Evolutionary conservation across 108 stramenopile species (phyloP).

Genomic region (Cyclotella baltica): DNA sequence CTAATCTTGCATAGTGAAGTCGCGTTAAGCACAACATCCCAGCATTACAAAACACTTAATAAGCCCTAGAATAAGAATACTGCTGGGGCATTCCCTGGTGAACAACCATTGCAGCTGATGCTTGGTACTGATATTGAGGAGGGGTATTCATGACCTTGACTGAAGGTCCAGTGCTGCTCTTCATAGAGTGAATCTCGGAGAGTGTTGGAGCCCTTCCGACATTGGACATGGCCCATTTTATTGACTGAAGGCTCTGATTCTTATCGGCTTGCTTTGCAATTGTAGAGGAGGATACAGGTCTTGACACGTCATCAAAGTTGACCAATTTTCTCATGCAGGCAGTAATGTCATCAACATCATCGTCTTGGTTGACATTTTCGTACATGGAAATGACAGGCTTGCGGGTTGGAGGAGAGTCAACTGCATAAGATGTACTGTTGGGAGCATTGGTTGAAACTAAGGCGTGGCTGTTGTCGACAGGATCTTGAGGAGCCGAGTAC

Average conservation of each 20-base stretch:
- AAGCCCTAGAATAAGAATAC: not conserved
- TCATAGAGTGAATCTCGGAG: conserved; percentile 32
- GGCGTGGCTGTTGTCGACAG: conserved; percentile 5
- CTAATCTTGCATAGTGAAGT: not conserved
- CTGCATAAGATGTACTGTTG: not conserved
- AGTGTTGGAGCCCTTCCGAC: conserved; percentile 42
- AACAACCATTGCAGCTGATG: not conserved
- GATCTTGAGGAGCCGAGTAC: not conserved
- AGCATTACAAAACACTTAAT: not conserved
- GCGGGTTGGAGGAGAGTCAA: not conserved
- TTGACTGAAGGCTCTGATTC: conserved; percentile 8
- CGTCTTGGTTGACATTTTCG: conserved; percentile 9
- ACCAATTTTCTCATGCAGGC: conserved; percentile 46
- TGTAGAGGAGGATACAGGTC: conserved; percentile 7
- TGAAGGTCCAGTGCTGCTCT: not conserved
- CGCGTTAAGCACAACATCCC: not conserved
- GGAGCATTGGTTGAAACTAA: conserved; percentile 27
- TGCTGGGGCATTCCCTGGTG: not conserved
- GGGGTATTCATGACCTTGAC: not conserved
- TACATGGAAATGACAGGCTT: conserved; percentile 3
- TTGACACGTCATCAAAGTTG: conserved; percentile 48
- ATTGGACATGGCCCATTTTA: conserved; percentile 24
- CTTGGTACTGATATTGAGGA: not conserved
- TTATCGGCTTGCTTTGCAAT: not conserved
- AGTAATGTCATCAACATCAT: conserved; percentile 33